Conservation (phyloP, 2,329 filamentous ascomycete genomes). For the Gnomoniopsis smithogilvyi region DNA sequence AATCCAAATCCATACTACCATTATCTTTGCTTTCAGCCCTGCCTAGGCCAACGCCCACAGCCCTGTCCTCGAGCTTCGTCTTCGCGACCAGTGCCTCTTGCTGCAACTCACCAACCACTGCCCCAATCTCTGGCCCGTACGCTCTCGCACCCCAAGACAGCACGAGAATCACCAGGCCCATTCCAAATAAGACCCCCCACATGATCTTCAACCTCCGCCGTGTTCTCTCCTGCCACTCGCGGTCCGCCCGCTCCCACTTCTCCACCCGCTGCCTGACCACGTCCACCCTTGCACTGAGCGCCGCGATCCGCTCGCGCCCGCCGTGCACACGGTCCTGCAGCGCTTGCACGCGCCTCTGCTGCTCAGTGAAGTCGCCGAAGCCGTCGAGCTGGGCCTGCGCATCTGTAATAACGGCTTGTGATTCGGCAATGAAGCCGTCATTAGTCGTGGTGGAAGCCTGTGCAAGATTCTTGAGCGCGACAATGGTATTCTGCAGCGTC, state of each 20-base stretch:
- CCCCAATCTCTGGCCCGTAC: constrained; percentile 11
- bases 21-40: constrained; percentile 19
- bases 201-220: constrained; percentile 58
- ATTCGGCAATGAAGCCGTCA: constrained; percentile 56
- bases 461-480: constrained; percentile 65
- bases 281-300: constrained; percentile 61
- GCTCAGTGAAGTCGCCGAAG: constrained; percentile 61
- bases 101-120: constrained; percentile 8
- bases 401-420: constrained; percentile 57
- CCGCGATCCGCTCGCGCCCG: constrained; percentile 57
- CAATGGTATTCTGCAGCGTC: constrained; percentile 61
- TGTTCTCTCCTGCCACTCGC: constrained; percentile 66
- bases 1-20: constrained; percentile 25
- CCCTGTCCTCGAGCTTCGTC: constrained; percentile 6
- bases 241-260: constrained; percentile 64
- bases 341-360: constrained; percentile 59
- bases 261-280: constrained; percentile 62
- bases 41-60: neutral
- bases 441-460: constrained; percentile 56
- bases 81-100: constrained; percentile 12
- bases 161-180: constrained; percentile 46
- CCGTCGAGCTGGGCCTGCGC: constrained; percentile 57
- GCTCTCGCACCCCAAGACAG: constrained; percentile 30
- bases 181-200: constrained; percentile 56
- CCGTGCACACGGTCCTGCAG: constrained; percentile 60